Percentiles rank a stretch among this genome's conserved stretches.
Evolutionary conservation across 1,139 yeast species (phyloP).

Genomic region (Lodderomyces elongisporus): DNA sequence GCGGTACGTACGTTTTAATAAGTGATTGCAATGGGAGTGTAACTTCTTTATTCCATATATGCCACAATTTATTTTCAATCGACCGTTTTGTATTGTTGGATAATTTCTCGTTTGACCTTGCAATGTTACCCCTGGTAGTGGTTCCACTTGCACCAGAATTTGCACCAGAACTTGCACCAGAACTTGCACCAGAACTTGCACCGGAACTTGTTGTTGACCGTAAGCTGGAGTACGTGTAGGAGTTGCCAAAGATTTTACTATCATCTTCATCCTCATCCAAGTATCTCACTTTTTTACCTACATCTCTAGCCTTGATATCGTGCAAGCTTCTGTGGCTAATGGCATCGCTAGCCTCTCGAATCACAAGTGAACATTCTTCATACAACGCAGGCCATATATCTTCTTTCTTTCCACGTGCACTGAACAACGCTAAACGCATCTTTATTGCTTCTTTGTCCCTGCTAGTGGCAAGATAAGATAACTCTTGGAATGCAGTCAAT

Average conservation of each 20-base stretch:
- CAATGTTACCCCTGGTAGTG: too few relatives aligned
- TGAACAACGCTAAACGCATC: conserved; percentile 51
- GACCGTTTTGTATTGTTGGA: too few relatives aligned
- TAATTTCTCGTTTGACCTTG: too few relatives aligned
- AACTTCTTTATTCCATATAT: not conserved
- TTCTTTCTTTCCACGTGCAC: conserved; percentile 41
- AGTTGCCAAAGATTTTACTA: conserved; percentile 38
- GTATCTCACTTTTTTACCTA: conserved; percentile 7
- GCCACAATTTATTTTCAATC: too few relatives aligned
- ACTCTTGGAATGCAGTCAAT: conserved; percentile 70
- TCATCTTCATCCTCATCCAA: conserved; percentile 15
- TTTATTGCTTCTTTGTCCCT: conserved; percentile 38
- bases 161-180: not conserved
- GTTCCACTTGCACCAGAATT: not conserved
- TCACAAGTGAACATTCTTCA: conserved; percentile 54
- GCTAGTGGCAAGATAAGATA: conserved; percentile 55
- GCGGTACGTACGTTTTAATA: not conserved
- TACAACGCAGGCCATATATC: conserved; percentile 55
- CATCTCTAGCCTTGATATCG: conserved; percentile 24
- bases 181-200: too few relatives aligned
- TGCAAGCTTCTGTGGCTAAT: conserved; percentile 31
- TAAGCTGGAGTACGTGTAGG: too few relatives aligned
- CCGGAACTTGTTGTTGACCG: too few relatives aligned
- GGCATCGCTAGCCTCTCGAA: conserved; percentile 42
- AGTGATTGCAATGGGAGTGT: not conserved